Evolutionary conservation across 2,329 filamentous ascomycete genomes (phyloP).

Genomic region (Nothophoma quercina): DNA sequence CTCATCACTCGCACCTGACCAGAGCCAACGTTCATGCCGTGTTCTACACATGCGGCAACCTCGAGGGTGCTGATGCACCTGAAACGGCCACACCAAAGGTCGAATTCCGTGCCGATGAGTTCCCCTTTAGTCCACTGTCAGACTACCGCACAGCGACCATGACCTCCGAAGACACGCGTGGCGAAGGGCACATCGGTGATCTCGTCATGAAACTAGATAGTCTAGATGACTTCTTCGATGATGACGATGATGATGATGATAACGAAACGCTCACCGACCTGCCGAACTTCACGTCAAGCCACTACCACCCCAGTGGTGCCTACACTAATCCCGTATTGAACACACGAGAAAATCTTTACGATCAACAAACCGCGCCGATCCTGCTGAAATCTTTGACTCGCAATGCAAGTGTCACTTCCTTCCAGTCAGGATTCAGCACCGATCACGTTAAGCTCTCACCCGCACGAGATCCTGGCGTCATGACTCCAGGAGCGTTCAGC

Average conservation of each 20-base stretch:
- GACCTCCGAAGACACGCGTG: constrained; percentile 83
- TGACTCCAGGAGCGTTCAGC: constrained; percentile 66
- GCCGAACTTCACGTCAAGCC: constrained; percentile 43
- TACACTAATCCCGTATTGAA: constrained; percentile 51
- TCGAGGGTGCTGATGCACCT: constrained; percentile 57
- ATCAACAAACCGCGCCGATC: constrained; percentile 91
- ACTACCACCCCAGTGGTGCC: constrained; percentile 37
- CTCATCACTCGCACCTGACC: constrained; percentile 85
- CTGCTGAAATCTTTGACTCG: constrained; percentile 79
- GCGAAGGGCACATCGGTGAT: constrained; percentile 79
- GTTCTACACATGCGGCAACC: constrained; percentile 85
- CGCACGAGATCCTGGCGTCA: constrained; percentile 58
- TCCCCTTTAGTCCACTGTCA: constrained; percentile 74
- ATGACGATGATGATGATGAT: constrained; percentile 52
- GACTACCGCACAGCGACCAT: constrained; percentile 85
- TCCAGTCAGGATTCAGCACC: constrained; percentile 82
- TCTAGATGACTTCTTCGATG: constrained; percentile 64
- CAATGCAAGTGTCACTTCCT: constrained; percentile 75
- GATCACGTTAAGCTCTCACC: constrained; percentile 69
- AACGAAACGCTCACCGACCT: constrained; percentile 44
- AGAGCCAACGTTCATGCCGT: constrained; percentile 93
- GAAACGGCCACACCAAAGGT: constrained; percentile 80
- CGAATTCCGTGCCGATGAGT: constrained; percentile 91
- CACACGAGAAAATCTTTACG: constrained; percentile 79
- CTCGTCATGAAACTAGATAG: constrained; percentile 70